Conservation (phyloP, 352 stramenopile genomes). For the Phytophthora hybrid region DNA sequence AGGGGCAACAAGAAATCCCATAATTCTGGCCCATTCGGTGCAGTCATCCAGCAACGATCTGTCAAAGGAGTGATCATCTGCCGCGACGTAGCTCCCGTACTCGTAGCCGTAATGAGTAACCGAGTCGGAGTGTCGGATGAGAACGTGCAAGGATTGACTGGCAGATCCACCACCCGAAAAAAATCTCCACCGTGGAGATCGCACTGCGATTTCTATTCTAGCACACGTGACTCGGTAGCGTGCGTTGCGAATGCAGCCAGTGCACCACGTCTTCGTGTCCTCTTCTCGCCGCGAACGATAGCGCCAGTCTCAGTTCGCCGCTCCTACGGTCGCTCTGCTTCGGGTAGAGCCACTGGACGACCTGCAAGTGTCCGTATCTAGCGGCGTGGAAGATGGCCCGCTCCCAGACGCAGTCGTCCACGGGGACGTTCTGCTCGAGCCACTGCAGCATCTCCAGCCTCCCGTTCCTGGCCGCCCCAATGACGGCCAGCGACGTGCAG, state of each 20-base stretch:
- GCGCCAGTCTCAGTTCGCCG: constrained; percentile 9
- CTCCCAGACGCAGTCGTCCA: constrained; percentile 9
- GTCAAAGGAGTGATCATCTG: too few relatives aligned
- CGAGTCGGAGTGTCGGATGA: too few relatives aligned
- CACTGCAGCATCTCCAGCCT: constrained; percentile 19
- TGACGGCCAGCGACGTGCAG: constrained; percentile 16
- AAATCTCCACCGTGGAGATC: too few relatives aligned
- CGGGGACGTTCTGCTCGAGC: constrained; percentile 17
- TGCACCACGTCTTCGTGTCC: constrained; percentile 30
- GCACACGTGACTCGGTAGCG: constrained; percentile 5
- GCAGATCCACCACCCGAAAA: too few relatives aligned
- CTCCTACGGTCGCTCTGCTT: constrained; percentile 18
- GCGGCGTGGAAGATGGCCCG: constrained; percentile 9
- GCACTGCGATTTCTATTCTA: too few relatives aligned
- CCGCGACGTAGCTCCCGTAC: too few relatives aligned
- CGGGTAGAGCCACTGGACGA: constrained; percentile 20
- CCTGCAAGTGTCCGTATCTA: constrained; percentile 18
- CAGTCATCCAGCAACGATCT: too few relatives aligned
- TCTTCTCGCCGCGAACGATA: constrained; percentile 12
- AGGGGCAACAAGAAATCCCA: too few relatives aligned
- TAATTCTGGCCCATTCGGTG: too few relatives aligned
- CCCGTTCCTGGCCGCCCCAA: constrained; percentile 13
- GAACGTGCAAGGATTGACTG: too few relatives aligned
- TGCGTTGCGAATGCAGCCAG: constrained; percentile 25
- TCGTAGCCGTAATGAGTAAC: too few relatives aligned